These are phyloP conservation scores for Coemansia sp. DNA, from an alignment of 192 early-diverging fungal species.

Conservation along the genomic window DNA sequence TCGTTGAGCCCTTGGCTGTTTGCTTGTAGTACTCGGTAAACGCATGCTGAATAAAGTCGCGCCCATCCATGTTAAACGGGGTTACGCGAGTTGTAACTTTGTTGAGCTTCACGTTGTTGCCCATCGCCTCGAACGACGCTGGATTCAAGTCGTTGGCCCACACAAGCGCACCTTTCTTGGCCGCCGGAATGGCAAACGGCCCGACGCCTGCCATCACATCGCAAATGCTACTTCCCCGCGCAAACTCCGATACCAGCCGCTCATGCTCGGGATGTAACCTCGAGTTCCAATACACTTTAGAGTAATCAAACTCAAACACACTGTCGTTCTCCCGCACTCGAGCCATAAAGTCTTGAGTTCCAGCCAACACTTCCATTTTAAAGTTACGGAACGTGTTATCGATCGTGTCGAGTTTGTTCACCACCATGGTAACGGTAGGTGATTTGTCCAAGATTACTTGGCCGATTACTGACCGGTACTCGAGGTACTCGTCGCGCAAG, in stretches of 20 bases:
- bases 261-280: slow-evolving; percentile 93
- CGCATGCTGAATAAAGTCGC: slow-evolving; percentile 82
- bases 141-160: slow-evolving; percentile 99
- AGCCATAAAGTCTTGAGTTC: slow-evolving; percentile 81
- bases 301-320: slow-evolving; percentile 90
- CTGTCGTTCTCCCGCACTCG: slow-evolving; percentile 90
- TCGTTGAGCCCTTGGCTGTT: background rate
- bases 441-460: slow-evolving; percentile 97
- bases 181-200: slow-evolving; percentile 93
- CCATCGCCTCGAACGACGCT: slow-evolving; percentile 73
- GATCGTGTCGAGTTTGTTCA: slow-evolving; percentile 95
- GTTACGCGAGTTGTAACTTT: slow-evolving; percentile 73
- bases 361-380: slow-evolving; percentile 94
- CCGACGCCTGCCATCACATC: slow-evolving; percentile 99
- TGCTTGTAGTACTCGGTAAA: slow-evolving; percentile 61
- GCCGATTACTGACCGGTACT: slow-evolving; percentile 90
- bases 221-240: slow-evolving; percentile 70
- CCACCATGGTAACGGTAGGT: slow-evolving; percentile 80
- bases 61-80: slow-evolving; percentile 88
- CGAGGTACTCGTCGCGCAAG: slow-evolving; percentile 82
- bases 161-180: slow-evolving; percentile 76
- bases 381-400: slow-evolving; percentile 96
- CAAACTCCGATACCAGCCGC: slow-evolving; percentile 80
- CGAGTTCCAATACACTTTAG: slow-evolving; percentile 99
- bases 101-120: slow-evolving; percentile 80